Percentiles rank a stretch among this genome's conserved stretches.
Evolutionary conservation across 2,329 filamentous ascomycete species (phyloP).

Genomic region (Arachnopeziza araneosa): DNA sequence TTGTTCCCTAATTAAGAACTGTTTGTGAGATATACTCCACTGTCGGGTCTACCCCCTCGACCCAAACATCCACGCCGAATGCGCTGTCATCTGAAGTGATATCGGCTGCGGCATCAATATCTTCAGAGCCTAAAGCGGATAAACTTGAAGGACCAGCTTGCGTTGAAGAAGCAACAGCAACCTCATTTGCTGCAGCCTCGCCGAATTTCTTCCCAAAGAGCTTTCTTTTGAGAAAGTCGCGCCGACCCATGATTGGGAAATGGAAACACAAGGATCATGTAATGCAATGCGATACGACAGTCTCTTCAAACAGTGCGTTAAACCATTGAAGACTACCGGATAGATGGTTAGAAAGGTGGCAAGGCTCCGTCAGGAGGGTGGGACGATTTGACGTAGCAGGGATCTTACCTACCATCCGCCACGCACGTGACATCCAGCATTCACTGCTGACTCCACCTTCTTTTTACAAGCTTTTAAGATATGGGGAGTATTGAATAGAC

Average conservation of each 20-base stretch:
- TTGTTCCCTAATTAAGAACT: slow-evolving; percentile 5
- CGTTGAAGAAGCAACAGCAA: neutral
- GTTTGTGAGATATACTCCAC: slow-evolving; percentile 11
- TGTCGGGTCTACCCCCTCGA: slow-evolving; percentile 11
- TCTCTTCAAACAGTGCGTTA: too few species aligned
- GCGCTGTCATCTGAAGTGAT: slow-evolving; percentile 1
- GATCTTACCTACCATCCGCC: too few species aligned
- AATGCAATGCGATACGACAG: neutral
- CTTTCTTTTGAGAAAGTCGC: neutral
- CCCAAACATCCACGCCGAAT: slow-evolving; percentile 13
- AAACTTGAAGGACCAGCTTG: too few species aligned
- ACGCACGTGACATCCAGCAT: too few species aligned
- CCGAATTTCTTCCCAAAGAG: slow-evolving; percentile 1
- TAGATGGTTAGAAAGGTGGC: too few species aligned
- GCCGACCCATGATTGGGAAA: neutral
- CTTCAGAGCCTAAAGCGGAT: neutral
- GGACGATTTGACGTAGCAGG: too few species aligned
- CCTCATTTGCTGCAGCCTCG: slow-evolving; percentile 7
- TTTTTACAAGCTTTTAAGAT: too few species aligned
- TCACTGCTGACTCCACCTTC: too few species aligned
- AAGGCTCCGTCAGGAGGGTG: too few species aligned
- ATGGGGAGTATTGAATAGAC: too few species aligned
- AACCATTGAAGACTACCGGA: too few species aligned
- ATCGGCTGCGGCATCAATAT: slow-evolving; percentile 1
- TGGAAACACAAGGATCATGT: neutral